A percentile compares a stretch with the other conserved stretches of the same genome.
phyloP scores from a whole-genome alignment of 352 stramenopile genomes.

The Thalassiosira exigua region DNA sequence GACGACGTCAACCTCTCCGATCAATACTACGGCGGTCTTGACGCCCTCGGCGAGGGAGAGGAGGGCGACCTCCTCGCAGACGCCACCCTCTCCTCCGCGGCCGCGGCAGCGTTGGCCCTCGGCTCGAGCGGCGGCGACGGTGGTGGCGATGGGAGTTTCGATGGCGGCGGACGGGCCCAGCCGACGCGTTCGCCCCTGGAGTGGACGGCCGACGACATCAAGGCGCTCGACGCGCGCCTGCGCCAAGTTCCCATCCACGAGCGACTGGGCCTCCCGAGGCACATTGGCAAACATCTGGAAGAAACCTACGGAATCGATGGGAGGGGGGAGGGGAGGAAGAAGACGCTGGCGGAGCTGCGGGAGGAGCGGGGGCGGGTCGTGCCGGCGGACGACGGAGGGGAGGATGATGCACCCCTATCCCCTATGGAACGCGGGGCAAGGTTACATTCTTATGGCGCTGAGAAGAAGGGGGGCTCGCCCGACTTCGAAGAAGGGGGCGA shows the following conservation, averaged over 20 bases:
- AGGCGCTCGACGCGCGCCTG: conserved; percentile 20
- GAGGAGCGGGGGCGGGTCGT: conserved; percentile 30
- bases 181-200: background rate
- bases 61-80: conserved; percentile 1
- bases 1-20: conserved; percentile 25
- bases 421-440: background rate
- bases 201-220: conserved; percentile 25
- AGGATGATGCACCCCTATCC: background rate
- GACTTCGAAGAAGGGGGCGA: background rate
- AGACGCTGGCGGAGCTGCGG: conserved; percentile 47
- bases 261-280: conserved; percentile 24
- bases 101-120: background rate
- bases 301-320: conserved; percentile 23
- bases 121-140: background rate
- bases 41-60: background rate
- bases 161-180: background rate
- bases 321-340: conserved; percentile 21
- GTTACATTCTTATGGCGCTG: background rate
- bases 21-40: conserved; percentile 16
- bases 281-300: conserved; percentile 40
- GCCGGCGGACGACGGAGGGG: background rate
- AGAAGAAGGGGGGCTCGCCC: background rate
- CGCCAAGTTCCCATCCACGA: conserved; percentile 34
- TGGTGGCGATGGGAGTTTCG: background rate
- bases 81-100: background rate